These are phyloP conservation scores for Lactarius vividus DNA, from an alignment of 768 basidiomycete species.

Conservation along the genomic window DNA sequence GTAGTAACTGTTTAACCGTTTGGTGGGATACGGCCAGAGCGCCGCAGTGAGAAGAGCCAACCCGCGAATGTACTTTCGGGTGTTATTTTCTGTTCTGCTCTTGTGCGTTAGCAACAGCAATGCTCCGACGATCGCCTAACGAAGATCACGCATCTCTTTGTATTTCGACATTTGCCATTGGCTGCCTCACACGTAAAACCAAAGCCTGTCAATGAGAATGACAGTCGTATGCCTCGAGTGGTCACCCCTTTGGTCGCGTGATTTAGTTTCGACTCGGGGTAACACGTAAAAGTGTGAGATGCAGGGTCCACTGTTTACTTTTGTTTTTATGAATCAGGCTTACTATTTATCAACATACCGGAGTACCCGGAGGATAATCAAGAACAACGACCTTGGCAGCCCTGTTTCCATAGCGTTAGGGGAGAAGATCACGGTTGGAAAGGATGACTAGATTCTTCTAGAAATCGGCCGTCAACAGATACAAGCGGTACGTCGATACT, in stretches of 20 bases:
- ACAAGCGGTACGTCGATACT: too few relatives aligned
- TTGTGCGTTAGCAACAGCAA: not conserved
- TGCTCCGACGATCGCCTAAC: not conserved
- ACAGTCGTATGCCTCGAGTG: not conserved
- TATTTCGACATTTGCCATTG: not conserved
- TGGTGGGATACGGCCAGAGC: not conserved
- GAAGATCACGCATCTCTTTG: not conserved
- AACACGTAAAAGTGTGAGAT: too few relatives aligned
- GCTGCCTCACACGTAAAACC: not conserved
- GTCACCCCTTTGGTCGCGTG: not conserved
- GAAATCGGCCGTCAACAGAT: too few relatives aligned
- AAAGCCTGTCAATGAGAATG: not conserved
- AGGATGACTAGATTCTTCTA: not conserved
- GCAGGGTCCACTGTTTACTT: too few relatives aligned
- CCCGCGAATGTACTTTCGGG: not conserved
- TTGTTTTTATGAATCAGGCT: too few relatives aligned
- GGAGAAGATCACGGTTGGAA: not conserved
- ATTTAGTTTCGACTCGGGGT: too few relatives aligned
- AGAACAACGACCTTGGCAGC: not conserved
- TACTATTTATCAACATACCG: too few relatives aligned
- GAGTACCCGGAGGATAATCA: not conserved
- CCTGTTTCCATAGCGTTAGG: not conserved
- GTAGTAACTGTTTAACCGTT: not conserved
- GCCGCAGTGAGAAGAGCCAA: not conserved
- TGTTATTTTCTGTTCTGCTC: not conserved